Evolutionary conservation across 148 eudicot genomes (phyloP), one percentile per base, ranked within the genome.

Genomic region (Hydrangea macrophylla): DNA sequence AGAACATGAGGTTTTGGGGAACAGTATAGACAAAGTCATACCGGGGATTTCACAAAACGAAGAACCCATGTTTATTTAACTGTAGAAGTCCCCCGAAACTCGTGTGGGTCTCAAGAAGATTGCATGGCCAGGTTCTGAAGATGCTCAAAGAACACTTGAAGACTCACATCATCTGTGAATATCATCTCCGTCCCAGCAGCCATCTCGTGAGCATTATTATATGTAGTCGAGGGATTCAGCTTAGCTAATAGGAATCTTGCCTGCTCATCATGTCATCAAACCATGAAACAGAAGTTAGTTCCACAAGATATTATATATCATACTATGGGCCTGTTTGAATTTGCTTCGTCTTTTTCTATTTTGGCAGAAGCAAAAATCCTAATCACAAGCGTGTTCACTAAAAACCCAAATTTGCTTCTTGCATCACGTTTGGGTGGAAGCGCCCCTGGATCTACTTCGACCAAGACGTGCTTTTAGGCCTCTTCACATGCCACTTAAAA

Each of bases 91-190:
- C 27, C 48, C 18, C 28, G n/a, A n/a, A 40, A 32, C 57, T 33
- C 22, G 35, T 53, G 0, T 8, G 44, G 25, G 8, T 64, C 79
- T 86, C 81, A 86, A 76, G 96, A 90, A 69, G 95, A 91, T 80
- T 90, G 96, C 67, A 93, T 96, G 1, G 96, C 98, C 71, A 93
- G 78, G 85, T 81, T 87, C 88, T 90, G 98, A 40, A 93, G 96
- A 82, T 93, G 98, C 78, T 93, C 92, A n/a, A 83, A 82, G 83
- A 90, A 93, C 23, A 93, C 95, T 82, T 93, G 96, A 59, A 93
- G 94, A 82, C 92, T 90, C 25, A 86, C 98, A 58, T 93, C 98
- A 20, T 93, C 98, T 11, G 98, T 93, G 82, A 90, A 90, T 53
- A 93, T 93, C 50, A 93, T 87, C 69, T 93, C 98, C 25, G 93